Conservation (phyloP, 208 protist species). For the Crithidia thermophila region DNA sequence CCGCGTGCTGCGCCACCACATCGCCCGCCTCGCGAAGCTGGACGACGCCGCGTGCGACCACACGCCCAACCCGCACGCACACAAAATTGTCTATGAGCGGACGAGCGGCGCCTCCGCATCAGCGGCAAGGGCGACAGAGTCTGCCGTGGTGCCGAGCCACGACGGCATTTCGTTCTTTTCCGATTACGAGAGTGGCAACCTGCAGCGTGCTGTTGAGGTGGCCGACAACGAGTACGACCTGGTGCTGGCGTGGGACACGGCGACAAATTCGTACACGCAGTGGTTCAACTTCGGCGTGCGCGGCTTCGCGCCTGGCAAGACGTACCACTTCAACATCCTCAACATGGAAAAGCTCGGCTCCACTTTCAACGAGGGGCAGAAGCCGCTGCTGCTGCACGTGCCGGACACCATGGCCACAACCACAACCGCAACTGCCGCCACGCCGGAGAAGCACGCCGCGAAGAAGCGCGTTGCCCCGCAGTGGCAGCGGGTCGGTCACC, state of each 20-base stretch:
- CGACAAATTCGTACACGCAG: slow-evolving; percentile 96
- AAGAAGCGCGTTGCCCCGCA: background rate
- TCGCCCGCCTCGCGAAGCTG: slow-evolving; percentile 48
- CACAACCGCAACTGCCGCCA: background rate
- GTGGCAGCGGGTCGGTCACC: slow-evolving; percentile 68
- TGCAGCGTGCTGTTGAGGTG: slow-evolving; percentile 90
- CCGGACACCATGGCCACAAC: slow-evolving; percentile 14
- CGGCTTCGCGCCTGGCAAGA: slow-evolving; percentile 59
- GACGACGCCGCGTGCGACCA: slow-evolving; percentile 38
- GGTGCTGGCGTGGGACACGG: slow-evolving; percentile 92
- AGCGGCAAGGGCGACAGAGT: background rate
- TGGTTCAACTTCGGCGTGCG: slow-evolving; percentile 97
- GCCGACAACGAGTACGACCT: slow-evolving; percentile 94
- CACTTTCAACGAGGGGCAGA: slow-evolving; percentile 96
- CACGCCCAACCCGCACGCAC: slow-evolving; percentile 30
- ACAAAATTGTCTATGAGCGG: slow-evolving; percentile 39
- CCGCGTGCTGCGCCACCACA: slow-evolving; percentile 59
- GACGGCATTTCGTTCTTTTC: slow-evolving; percentile 85
- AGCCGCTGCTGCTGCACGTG: slow-evolving; percentile 90
- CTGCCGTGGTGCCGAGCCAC: slow-evolving; percentile 6
- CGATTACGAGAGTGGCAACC: slow-evolving; percentile 96
- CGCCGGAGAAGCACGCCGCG: background rate
- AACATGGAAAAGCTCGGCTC: slow-evolving; percentile 96
- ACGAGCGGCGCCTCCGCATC: background rate
- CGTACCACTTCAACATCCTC: slow-evolving; percentile 96